Evolutionary conservation across 805 yeast species (phyloP).

Genomic region (Teunomyces gatunensis): DNA sequence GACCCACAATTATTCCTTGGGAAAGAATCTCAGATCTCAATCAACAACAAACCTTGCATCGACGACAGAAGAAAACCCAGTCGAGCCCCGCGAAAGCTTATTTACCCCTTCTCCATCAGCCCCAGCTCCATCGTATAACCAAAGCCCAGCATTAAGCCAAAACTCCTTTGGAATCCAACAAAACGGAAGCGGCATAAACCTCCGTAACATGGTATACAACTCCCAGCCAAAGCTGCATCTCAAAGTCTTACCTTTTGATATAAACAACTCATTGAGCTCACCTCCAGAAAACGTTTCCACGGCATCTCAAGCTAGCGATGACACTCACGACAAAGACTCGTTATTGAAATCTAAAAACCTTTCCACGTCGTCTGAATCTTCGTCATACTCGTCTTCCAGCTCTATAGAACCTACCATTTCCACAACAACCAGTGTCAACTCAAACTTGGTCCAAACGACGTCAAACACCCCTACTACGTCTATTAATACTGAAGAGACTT

Average conservation of each 20-base stretch:
- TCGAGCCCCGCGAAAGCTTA: neutral
- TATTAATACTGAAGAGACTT: slow-evolving; percentile 15
- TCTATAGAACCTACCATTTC: slow-evolving; percentile 7
- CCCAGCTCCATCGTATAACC: neutral
- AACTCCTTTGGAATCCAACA: neutral
- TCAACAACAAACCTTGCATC: slow-evolving; percentile 21
- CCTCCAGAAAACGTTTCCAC: neutral
- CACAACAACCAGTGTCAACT: slow-evolving; percentile 9
- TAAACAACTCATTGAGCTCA: slow-evolving; percentile 3
- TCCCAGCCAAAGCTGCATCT: slow-evolving; percentile 3
- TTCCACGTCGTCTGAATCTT: slow-evolving; percentile 1
- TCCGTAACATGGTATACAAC: neutral
- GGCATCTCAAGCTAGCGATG: too few species aligned
- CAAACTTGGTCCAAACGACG: slow-evolving; percentile 19
- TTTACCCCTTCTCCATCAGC: neutral
- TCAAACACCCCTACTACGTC: slow-evolving; percentile 35
- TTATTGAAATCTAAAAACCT: neutral
- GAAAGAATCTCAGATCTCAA: slow-evolving; percentile 20
- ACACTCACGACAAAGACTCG: neutral
- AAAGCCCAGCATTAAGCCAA: neutral
- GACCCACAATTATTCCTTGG: slow-evolving; percentile 16
- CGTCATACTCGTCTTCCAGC: slow-evolving; percentile 5
- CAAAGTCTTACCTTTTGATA: slow-evolving; percentile 5
- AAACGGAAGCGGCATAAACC: neutral
- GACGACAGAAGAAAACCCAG: neutral